Base-by-base conservation (phyloP, 139 green algal species). In the Penium margaritaceum region DNA sequence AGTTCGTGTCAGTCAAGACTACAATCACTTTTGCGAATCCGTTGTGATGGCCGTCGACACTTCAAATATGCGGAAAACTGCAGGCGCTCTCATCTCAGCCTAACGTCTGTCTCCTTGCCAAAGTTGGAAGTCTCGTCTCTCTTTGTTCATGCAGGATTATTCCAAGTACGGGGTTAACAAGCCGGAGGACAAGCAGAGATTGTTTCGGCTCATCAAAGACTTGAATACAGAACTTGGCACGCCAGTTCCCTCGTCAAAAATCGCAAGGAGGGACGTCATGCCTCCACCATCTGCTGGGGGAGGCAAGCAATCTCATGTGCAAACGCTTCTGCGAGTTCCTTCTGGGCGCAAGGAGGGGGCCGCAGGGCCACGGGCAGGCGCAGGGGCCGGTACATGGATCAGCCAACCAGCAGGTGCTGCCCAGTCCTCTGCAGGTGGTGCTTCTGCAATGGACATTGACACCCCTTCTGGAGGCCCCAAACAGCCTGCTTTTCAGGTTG, bases 131-230 rank as follows among this genome's bases (percentile, higher is more conserved):
- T 34, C 51, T 27, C 30, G 51, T 60, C 17, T 5, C 30, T n/a
- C n/a, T n/a, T n/a, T n/a, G n/a, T n/a, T n/a, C n/a, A n/a, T n/a
- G n/a, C 51, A 60, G 51, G 51, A 60, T 24, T 60, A 60, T 24
- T n/a, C 29, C 24, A 60, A 60, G 51, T 60, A 24, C 30, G 51
- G 51, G 24, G 51, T 60, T 60, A 33, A n/a, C 51, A 60, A 60
- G 17, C 30, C 30, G 6, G 51, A 60, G 30, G 51, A 60, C 51
- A 60, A 60, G 51, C 51, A 24, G 30, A 60, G 30, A 24, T 24
- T 60, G 24, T 60, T 60, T 21, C 51, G 30, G 4, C 51, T 60
- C 24, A 60, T 60, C 30, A 60, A 60, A 24, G 24, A 60, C 5
- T 24, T 60, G 24, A 60, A 60, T 60, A 33, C 51, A n/a, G n/a